Evolutionary conservation across 1,284 basidiomycete species (phyloP).

Genomic region (Fomitopsis schrenkii): DNA sequence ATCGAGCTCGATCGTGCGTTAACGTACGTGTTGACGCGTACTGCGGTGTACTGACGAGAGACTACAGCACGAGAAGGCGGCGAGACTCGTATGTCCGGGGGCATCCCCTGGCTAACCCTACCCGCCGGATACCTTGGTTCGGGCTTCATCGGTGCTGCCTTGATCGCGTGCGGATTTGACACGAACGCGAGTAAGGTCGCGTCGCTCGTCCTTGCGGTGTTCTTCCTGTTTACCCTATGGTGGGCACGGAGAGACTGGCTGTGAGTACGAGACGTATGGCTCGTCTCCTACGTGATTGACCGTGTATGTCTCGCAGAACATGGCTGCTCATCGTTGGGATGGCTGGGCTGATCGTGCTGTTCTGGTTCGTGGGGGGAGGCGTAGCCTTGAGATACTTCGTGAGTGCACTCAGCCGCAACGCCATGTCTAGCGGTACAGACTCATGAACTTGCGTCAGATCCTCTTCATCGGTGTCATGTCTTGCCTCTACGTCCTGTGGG

Average conservation of each 20-base stretch:
- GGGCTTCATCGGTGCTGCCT: slow-evolving; percentile 82
- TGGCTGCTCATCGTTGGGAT: slow-evolving; percentile 75
- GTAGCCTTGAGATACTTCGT: slow-evolving; percentile 73
- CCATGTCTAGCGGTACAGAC: neutral
- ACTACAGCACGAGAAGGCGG: slow-evolving; percentile 85
- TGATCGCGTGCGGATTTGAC: slow-evolving; percentile 93
- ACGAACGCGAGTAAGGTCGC: slow-evolving; percentile 92
- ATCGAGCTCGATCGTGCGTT: slow-evolving; percentile 78
- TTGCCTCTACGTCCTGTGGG: slow-evolving; percentile 85
- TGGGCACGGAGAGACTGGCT: slow-evolving; percentile 82
- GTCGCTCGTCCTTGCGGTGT: slow-evolving; percentile 74
- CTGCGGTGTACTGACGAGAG: neutral
- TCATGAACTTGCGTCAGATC: slow-evolving; percentile 45
- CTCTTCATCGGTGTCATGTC: slow-evolving; percentile 97
- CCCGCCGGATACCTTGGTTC: slow-evolving; percentile 94
- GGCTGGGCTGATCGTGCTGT: slow-evolving; percentile 69
- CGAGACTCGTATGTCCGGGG: slow-evolving; percentile 90
- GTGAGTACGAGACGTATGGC: slow-evolving; percentile 36
- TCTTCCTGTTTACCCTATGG: slow-evolving; percentile 93
- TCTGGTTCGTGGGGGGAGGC: slow-evolving; percentile 81
- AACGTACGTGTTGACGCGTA: slow-evolving; percentile 20
- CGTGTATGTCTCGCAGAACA: slow-evolving; percentile 39
- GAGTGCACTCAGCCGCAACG: slow-evolving; percentile 21
- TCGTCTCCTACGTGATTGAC: neutral
- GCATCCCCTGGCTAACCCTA: slow-evolving; percentile 80